Percentiles rank a stretch among this genome's conserved stretches.
Evolutionary conservation across 2,329 filamentous ascomycete species (phyloP).

Genomic region (Metarhizium album): DNA sequence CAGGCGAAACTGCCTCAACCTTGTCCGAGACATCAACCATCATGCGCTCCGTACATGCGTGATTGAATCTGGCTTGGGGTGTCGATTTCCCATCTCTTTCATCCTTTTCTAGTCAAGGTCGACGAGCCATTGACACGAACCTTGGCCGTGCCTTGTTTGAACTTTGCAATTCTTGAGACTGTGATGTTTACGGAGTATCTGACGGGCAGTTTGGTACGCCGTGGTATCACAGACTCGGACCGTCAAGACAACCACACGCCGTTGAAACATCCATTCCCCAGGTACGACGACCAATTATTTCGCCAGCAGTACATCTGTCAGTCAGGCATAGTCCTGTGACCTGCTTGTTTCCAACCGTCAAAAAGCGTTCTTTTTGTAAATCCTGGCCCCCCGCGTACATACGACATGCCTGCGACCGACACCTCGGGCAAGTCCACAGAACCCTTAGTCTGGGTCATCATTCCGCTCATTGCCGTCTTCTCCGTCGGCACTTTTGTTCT

Average conservation of each 20-base stretch:
- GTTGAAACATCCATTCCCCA: not conserved
- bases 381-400: not conserved
- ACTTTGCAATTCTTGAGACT: not conserved
- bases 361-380: not conserved
- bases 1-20: not conserved
- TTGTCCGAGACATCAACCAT: not conserved
- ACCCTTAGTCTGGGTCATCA: constrained; percentile 46
- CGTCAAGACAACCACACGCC: not conserved
- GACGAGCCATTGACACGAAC: not conserved
- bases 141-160: not conserved
- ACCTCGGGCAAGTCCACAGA: constrained; percentile 26
- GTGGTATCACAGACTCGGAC: not conserved
- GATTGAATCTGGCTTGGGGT: not conserved
- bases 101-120: not conserved
- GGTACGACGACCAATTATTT: not conserved
- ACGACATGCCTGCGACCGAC: constrained; percentile 4
- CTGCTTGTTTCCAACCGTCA: not conserved
- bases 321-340: not conserved
- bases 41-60: not conserved
- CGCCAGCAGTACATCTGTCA: not conserved
- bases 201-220: too few relatives aligned
- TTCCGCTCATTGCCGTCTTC: constrained; percentile 35
- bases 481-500: constrained; percentile 19
- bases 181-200: not conserved
- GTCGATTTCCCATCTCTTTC: not conserved